Evolutionary conservation across 176 grass and related monocot genomes (phyloP), one percentile per base, ranked within the genome.

Genomic region (Miscanthus lutarioriparius): DNA sequence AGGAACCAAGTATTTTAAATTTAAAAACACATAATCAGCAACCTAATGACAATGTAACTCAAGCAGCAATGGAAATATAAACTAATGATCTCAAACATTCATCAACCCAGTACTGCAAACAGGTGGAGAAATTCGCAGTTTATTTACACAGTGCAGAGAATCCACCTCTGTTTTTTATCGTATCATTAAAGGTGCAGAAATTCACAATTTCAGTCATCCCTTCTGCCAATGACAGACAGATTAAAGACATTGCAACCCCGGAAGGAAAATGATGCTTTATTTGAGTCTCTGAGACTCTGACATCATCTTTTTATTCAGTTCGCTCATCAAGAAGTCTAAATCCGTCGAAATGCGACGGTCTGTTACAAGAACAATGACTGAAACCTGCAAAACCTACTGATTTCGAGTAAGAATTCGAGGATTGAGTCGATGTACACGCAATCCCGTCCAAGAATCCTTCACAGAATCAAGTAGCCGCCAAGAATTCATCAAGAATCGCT

Each of bases 361-460:
- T 78, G 32, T 7, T 72, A 82, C 11, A 90, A 72, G 39, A 77
- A 81, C 28, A 69, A 53, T 11, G 37, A 58, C 16, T 36, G 17
- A 32, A 83, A 69, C 76, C 45, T 83, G 17, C 36, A 83, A 49
- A 79, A 20, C 22, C 66, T 82, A 82, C 37, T 59, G 66, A 82
- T 78, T 78, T 90, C 22, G 32, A 75, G 19, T 39, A 69, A 75
- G 22, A 69, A 64, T 14, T 67, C 48, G 13, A 59, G 80, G 20
- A 79, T 28, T 14, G 47, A 62, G 23, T 44, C 36, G 41, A 74
- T 61, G 20, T 79, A 74, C 80, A 83, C 25, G 22, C 11, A 40
- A 49, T 49, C 64, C 53, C 13, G 14, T 72, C 40, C 58, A 74
- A 79, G 67, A 90, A 79, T 83, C 59, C 80, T 83, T 32, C 76